Base-by-base conservation (phyloP, 2,329 filamentous ascomycete genomes). In the Beauveria pseudobassiana region DNA sequence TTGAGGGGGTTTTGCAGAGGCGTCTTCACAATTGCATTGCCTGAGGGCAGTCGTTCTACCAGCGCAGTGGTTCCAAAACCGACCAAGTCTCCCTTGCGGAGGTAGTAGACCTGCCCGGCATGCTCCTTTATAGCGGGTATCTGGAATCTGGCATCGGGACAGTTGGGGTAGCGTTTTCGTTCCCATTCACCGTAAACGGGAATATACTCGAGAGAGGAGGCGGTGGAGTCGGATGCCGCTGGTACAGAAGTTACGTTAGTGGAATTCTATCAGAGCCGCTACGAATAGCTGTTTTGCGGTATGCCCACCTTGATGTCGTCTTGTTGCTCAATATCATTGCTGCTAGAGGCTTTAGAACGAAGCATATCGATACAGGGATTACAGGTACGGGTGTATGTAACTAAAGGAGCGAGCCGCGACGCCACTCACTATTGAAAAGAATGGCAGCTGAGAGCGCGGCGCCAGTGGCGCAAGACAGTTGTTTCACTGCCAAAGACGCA, bases 11-110 rank as follows among this genome's bases (percentile, higher is more conserved):
- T 69, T 34, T 64, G 62, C 10, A 64, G 66, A 7, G 66, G 67
- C 40, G 62, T 65, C 58, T 68, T 67, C 55, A 67, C 64, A 48
- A 68, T 63, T 60, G 67, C 45, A 46, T 46, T 24, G 30, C 67
- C 67, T 20, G 67, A 66, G 28, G 63, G 62, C 30, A 68, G 64
- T 54, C 58, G 64, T 46, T 69, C 67, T 52, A 68, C 63, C 7
- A 65, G 64, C 20, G 66, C 65, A 18, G 66, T 69, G 26, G 59
- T 53, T 24, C 64, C 63, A 1, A 52, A 38, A 22, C 66, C 63
- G 40, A 68, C 62, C 16, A 55, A 63, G 26, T 63, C 63, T 42
- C 67, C 67, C 30, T 66, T 67, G 18, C 66, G 66, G 45, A 67
- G 26, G 45, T 69, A 66, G 58, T 68, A 68, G 22, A 69, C 64